Evolutionary conservation across 2,329 filamentous ascomycete species (phyloP).

Genomic region (Sordariomycetes sp.): DNA sequence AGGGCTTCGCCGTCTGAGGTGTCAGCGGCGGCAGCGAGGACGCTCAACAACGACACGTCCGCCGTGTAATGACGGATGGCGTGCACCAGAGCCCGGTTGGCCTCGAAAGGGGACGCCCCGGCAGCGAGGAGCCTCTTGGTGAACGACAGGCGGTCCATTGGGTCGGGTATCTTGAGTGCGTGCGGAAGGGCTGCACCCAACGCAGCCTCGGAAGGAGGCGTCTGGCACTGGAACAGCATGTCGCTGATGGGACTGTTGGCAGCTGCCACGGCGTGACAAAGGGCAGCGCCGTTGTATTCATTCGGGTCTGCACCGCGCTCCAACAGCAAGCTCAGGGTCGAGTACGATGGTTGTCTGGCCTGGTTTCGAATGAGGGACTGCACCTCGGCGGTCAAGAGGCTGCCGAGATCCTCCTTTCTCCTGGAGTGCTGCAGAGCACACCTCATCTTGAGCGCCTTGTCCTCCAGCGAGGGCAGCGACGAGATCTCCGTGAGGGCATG

Average conservation of each 20-base stretch:
- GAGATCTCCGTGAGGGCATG: constrained; percentile 32
- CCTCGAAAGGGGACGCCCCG: constrained; percentile 36
- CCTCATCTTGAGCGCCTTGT: constrained; percentile 40
- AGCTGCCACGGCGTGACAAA: constrained; percentile 40
- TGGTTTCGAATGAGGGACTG: constrained; percentile 29
- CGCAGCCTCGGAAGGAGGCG: constrained; percentile 28
- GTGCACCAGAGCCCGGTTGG: constrained; percentile 41
- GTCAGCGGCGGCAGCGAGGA: constrained; percentile 37
- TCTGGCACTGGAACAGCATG: constrained; percentile 30
- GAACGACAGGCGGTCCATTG: constrained; percentile 40
- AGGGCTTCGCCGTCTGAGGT: constrained; percentile 40
- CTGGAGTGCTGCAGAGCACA: constrained; percentile 32
- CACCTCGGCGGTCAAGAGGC: constrained; percentile 41
- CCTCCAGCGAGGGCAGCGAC: constrained; percentile 30
- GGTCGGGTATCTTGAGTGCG: constrained; percentile 39
- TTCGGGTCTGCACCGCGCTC: constrained; percentile 46
- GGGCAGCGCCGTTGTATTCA: constrained; percentile 36
- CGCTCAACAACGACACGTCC: constrained; percentile 38
- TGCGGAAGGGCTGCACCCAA: constrained; percentile 41
- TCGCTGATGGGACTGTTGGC: constrained; percentile 36
- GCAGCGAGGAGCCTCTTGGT: constrained; percentile 39
- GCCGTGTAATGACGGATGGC: constrained; percentile 35
- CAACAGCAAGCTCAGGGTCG: constrained; percentile 36
- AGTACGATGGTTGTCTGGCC: constrained; percentile 27
- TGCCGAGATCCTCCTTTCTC: constrained; percentile 32